phyloP scores from a whole-genome alignment of 2,329 filamentous ascomycete genomes.

The Penicillium sp. region DNA sequence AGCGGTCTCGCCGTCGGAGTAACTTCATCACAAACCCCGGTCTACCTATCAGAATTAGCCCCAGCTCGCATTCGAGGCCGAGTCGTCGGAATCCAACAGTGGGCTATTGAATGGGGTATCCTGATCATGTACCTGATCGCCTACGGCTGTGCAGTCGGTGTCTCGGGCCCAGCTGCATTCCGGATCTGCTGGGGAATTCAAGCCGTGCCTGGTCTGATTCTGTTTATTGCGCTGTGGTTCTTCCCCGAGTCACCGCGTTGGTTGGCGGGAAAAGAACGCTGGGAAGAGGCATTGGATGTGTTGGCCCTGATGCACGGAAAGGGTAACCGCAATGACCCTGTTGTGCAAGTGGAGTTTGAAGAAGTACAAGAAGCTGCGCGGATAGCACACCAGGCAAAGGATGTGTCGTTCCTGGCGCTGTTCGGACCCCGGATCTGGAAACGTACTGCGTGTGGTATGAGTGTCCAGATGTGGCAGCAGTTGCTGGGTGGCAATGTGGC shows the following conservation, averaged over 20 bases:
- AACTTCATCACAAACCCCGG: constrained; percentile 42
- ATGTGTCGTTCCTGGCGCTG: constrained; percentile 37
- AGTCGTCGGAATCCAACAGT: constrained; percentile 44
- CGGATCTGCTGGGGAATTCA: constrained; percentile 60
- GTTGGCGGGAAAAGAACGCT: constrained; percentile 56
- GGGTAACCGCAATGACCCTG: constrained; percentile 51
- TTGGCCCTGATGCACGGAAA: constrained; percentile 55
- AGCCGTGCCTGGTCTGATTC: constrained; percentile 54
- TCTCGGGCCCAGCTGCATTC: constrained; percentile 45
- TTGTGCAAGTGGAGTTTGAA: constrained; percentile 51
- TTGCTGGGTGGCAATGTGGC: constrained; percentile 55
- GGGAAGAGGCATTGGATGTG: constrained; percentile 49
- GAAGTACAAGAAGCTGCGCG: constrained; percentile 34
- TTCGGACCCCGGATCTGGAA: constrained; percentile 49
- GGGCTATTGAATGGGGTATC: constrained; percentile 44
- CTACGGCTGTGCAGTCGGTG: constrained; percentile 34
- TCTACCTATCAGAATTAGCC: constrained; percentile 44
- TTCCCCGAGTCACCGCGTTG: constrained; percentile 59
- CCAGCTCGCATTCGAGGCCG: constrained; percentile 40
- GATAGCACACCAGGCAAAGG: constrained; percentile 29
- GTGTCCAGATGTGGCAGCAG: constrained; percentile 55
- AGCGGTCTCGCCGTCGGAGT: constrained; percentile 37
- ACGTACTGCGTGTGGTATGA: constrained; percentile 50
- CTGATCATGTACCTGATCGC: constrained; percentile 44
- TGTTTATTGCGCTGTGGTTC: constrained; percentile 53